phyloP scores from a whole-genome alignment of 768 basidiomycete species.

The Phanerodontia chrysosporium region DNA sequence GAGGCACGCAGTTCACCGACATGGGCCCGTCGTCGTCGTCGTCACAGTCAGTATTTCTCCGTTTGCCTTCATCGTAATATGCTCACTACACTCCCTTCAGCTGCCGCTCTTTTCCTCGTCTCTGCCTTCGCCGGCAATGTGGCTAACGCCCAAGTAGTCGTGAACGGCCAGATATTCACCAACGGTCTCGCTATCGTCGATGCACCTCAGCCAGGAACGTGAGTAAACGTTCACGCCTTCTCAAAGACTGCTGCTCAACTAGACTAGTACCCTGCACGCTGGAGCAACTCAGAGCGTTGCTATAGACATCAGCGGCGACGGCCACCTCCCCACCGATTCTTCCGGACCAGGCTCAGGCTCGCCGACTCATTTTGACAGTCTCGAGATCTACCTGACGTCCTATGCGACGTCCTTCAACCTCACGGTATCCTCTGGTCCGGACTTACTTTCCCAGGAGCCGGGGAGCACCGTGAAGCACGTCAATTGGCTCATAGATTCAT shows the following conservation, averaged over 20 bases:
- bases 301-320: slow-evolving; percentile 38
- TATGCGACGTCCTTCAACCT: slow-evolving; percentile 34
- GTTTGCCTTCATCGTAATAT: no score
- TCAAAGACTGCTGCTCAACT: not conserved
- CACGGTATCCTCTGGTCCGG: slow-evolving; percentile 39
- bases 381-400: slow-evolving; percentile 46
- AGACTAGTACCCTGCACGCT: slow-evolving; percentile 24
- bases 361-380: slow-evolving; percentile 33
- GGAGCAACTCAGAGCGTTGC: slow-evolving; percentile 30
- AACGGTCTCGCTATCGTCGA: slow-evolving; percentile 33
- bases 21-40: no score
- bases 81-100: slow-evolving; percentile 19
- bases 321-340: slow-evolving; percentile 34
- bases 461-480: slow-evolving; percentile 40
- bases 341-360: slow-evolving; percentile 30
- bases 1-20: not conserved
- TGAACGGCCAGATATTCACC: slow-evolving; percentile 28
- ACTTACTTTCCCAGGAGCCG: slow-evolving; percentile 35
- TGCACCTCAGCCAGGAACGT: slow-evolving; percentile 24
- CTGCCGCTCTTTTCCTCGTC: slow-evolving; percentile 10
- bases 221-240: not conserved
- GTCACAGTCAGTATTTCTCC: no score
- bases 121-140: not conserved
- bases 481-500: slow-evolving; percentile 39
- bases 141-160: slow-evolving; percentile 20